Base-by-base conservation (phyloP, 1,284 basidiomycete genomes). In the Golubevia pallescens region DNA sequence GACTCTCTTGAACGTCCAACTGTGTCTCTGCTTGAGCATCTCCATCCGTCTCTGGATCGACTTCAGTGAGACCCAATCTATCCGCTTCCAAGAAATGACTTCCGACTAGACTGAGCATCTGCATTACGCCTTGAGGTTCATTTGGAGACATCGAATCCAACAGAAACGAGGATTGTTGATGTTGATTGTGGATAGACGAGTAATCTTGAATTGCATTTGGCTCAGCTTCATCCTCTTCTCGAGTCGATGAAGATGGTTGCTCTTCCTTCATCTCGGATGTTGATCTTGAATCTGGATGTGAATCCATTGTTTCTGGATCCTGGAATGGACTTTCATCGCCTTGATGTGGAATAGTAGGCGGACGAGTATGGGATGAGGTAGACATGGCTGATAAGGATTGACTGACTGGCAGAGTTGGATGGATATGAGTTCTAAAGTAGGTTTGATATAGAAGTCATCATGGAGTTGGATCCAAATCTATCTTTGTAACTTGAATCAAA, bases 21-120 rank as follows among this genome's bases (percentile, higher is more conserved):
- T 48, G 42, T 34, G 42, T 42, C 19, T 38, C 56, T 8, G 42
- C 55, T 28, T 28, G 28, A 28, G 28, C 24, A 16, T 57, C 5
- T 68, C 57, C 13, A 21, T 64, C 62, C 13, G 34, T 28, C 28
- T 28, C 28, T 28, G 28, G 28, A 28, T 28, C 28, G 28, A 28
- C 64, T 38, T 60, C 62, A 13, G 51, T 19, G 28, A 66, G 68
- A 54, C 73, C 77, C 14, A 67, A 65, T 10, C 65, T 52, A 20
- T 80, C 77, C 5, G 75, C 77, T 19, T 78, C 76, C n/a, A 80
- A 61, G 34, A 75, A 68, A 2, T 67, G 68, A 61, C 70, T 75
- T n/a, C 77, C 77, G 19, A 80, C 75, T 23, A 78, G 62, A 51
- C 70, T 78, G 56, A 80, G 71, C 74, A 80, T 76, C 63, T 80